Conservation (phyloP, 2,329 filamentous ascomycete genomes). For the Zymoseptoria passerinii region DNA sequence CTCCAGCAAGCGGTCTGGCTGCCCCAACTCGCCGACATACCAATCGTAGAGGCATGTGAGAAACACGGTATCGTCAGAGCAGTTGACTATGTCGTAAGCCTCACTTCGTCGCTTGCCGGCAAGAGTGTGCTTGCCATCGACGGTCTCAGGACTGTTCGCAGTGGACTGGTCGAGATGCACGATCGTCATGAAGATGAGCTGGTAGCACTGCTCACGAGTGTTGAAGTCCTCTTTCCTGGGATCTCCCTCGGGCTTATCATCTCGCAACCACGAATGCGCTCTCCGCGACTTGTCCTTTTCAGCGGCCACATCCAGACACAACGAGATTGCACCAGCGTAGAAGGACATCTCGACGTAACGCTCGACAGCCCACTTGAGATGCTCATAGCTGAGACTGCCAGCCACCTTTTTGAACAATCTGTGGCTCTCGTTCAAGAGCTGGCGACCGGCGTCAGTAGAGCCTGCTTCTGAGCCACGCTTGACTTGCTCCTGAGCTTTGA, state of each 20-base stretch:
- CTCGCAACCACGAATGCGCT: slow-evolving; percentile 78
- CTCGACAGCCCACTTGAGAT: slow-evolving; percentile 66
- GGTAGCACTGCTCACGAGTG: slow-evolving; percentile 70
- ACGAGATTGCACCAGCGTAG: slow-evolving; percentile 80
- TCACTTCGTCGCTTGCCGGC: slow-evolving; percentile 73
- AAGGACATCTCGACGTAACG: slow-evolving; percentile 79
- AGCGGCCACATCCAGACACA: slow-evolving; percentile 73
- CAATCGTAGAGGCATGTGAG: slow-evolving; percentile 96
- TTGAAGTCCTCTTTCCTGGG: slow-evolving; percentile 59
- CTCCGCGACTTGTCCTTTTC: slow-evolving; percentile 81
- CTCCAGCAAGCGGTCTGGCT: slow-evolving; percentile 75
- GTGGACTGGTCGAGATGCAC: slow-evolving; percentile 65
- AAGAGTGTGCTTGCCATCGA: slow-evolving; percentile 71
- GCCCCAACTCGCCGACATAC: slow-evolving; percentile 75
- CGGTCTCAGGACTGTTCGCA: slow-evolving; percentile 57
- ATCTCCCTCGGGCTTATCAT: slow-evolving; percentile 66
- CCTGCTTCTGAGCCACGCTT: slow-evolving; percentile 78
- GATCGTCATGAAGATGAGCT: slow-evolving; percentile 77
- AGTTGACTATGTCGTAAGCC: slow-evolving; percentile 83
- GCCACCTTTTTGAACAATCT: slow-evolving; percentile 84
- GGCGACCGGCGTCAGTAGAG: slow-evolving; percentile 63
- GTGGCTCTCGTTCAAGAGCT: slow-evolving; percentile 79
- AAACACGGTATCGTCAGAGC: slow-evolving; percentile 85
- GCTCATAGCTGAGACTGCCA: slow-evolving; percentile 63
- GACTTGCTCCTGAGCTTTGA: slow-evolving; percentile 93